A percentile compares a stretch with the other conserved stretches of the same genome.
phyloP scores from a whole-genome alignment of 2,329 filamentous ascomycete species.

The Trichoderma breve region DNA sequence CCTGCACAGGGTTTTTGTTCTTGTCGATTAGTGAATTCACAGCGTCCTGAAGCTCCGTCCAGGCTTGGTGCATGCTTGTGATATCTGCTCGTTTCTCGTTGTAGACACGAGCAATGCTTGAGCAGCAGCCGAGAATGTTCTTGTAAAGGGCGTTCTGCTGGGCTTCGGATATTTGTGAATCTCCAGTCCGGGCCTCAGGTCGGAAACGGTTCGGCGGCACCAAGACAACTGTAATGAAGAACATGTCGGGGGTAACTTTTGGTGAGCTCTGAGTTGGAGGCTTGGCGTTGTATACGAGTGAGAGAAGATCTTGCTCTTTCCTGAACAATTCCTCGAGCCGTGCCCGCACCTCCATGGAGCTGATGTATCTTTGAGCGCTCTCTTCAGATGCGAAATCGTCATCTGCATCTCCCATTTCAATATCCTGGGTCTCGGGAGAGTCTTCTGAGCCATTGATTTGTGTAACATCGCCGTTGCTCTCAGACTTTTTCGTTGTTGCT shows the following conservation, averaged over 20 bases:
- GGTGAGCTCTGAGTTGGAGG: slow-evolving; percentile 56
- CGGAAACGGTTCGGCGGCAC: slow-evolving; percentile 92
- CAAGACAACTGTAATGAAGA: slow-evolving; percentile 83
- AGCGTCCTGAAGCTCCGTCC: slow-evolving; percentile 78
- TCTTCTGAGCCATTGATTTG: slow-evolving; percentile 45
- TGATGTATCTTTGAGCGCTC: slow-evolving; percentile 68
- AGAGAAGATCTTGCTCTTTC: slow-evolving; percentile 79
- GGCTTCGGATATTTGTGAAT: slow-evolving; percentile 79
- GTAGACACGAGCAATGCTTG: slow-evolving; percentile 70
- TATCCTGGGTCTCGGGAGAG: slow-evolving; percentile 39
- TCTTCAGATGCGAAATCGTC: slow-evolving; percentile 3
- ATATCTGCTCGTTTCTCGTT: slow-evolving; percentile 49
- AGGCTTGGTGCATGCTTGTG: slow-evolving; percentile 75
- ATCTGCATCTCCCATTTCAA: slow-evolving; percentile 35
- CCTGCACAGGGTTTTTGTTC: slow-evolving; percentile 79
- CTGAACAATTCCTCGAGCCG: slow-evolving; percentile 77
- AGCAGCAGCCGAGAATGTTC: slow-evolving; percentile 72
- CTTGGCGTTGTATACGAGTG: slow-evolving; percentile 80
- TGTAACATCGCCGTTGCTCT: slow-evolving; percentile 65
- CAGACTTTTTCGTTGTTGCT: slow-evolving; percentile 45
- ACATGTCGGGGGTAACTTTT: slow-evolving; percentile 78
- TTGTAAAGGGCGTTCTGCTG: slow-evolving; percentile 88
- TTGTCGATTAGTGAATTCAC: slow-evolving; percentile 93
- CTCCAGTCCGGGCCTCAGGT: slow-evolving; percentile 79
- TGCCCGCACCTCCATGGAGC: slow-evolving; percentile 77